Conservation (phyloP, 495 filamentous ascomycete species). For the Talaromyces stipitatus region DNA sequence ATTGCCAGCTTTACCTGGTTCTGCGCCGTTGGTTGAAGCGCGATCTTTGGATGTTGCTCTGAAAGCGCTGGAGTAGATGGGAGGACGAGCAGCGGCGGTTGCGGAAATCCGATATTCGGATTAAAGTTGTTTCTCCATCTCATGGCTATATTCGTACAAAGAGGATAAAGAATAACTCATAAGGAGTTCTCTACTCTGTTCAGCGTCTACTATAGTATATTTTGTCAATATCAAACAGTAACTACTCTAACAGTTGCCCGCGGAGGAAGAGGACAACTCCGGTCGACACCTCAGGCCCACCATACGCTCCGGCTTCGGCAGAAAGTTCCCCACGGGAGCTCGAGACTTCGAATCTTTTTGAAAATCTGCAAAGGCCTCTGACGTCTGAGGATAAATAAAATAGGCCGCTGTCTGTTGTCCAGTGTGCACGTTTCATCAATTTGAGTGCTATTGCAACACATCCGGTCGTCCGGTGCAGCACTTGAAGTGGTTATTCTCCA, state of each 20-base stretch:
- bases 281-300: neutral
- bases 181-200: too few relatives aligned
- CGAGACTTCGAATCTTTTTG: too few relatives aligned
- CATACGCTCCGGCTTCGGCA: neutral
- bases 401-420: neutral
- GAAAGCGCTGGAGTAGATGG: neutral
- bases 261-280: neutral
- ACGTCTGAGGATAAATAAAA: too few relatives aligned
- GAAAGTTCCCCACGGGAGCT: neutral
- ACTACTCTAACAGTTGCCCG: too few relatives aligned
- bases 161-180: too few relatives aligned
- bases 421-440: neutral
- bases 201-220: too few relatives aligned
- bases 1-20: slow-evolving; percentile 10
- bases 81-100: neutral
- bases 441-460: neutral
- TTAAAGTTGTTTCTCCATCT: too few relatives aligned
- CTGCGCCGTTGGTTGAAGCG: slow-evolving; percentile 8
- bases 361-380: too few relatives aligned
- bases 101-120: neutral
- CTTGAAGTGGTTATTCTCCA: neutral
- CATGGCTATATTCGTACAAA: too few relatives aligned
- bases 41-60: neutral
- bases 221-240: too few relatives aligned
- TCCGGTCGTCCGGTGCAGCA: neutral